These are phyloP conservation scores for Boehmeria nivea DNA, from an alignment of 306 rosid species.

Conservation along the genomic window DNA sequence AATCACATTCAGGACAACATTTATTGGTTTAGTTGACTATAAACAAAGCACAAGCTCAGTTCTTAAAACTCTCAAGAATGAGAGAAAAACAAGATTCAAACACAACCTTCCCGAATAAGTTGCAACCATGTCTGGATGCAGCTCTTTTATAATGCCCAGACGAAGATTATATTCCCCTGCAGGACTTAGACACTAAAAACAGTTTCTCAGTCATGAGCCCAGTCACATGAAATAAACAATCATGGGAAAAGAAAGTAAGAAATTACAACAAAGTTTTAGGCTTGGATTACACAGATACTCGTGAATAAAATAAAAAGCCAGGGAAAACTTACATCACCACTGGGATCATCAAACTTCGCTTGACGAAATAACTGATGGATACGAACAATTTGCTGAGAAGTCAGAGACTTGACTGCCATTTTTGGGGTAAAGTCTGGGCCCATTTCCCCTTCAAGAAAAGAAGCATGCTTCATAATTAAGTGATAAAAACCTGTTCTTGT, in stretches of 20 bases:
- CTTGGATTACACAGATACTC: too few relatives aligned
- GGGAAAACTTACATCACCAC: constrained; percentile 46
- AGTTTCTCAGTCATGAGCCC: constrained; percentile 19
- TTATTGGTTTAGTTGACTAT: not conserved
- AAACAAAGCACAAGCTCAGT: constrained; percentile 4
- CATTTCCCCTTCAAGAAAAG: constrained; percentile 67
- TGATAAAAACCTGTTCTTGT: not conserved
- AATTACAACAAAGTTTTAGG: constrained; percentile 4
- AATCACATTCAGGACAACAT: not conserved
- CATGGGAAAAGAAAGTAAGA: not conserved
- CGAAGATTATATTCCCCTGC: constrained; percentile 99
- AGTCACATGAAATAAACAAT: constrained; percentile 17
- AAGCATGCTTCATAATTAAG: not conserved
- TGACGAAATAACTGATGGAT: constrained; percentile 94
- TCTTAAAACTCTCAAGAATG: constrained; percentile 1
- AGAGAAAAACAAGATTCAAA: constrained; percentile 20
- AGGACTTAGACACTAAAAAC: constrained; percentile 89
- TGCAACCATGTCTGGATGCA: constrained; percentile 99
- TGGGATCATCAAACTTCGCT: constrained; percentile 97
- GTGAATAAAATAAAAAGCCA: too few relatives aligned
- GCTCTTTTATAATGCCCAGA: constrained; percentile 89
- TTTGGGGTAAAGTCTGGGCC: constrained; percentile 77
- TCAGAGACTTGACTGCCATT: constrained; percentile 68
- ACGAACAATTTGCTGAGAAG: constrained; percentile 89
- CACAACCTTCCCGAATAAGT: constrained; percentile 96